Base-by-base conservation (phyloP, 352 stramenopile genomes). In the Globisporangium cederbergense region DNA sequence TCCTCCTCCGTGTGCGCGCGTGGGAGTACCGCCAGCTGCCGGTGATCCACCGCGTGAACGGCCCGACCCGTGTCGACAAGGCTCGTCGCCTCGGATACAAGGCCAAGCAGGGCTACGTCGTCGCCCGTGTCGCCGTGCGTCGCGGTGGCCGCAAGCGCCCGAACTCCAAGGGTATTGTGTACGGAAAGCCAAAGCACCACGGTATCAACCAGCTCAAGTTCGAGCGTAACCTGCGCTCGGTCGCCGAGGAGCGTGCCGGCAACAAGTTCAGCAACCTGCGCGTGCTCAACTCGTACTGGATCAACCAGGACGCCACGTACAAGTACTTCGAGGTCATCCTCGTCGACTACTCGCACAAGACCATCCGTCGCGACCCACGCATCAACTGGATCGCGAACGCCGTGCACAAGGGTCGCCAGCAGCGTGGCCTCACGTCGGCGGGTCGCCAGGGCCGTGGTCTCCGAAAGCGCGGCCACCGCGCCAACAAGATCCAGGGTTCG, bases 291-390 rank as follows among this genome's bases (percentile, higher is more conserved):
- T 99, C 97, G 65, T 99, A 99, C 93, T 99, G 98, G 98, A 88
- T 99, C 72, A 99, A 99, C 90, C 97, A 99, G 76, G 98, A 99
- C 80, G 97, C 97, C 38, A 99, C 97, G 70, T 99, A 99, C 97
- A 99, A 99, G 87, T 99, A 99, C 86, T 99, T 99, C 72, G 98
- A 99, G 90, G 88, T 99, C 71, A 99, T 99, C 82, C 77, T 99
- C 51, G 96, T 99, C 49, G 98, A 99, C 89, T 96, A 98, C 71
- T 90, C 85, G 71, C 97, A 99, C 90, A 95, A 91, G 74, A 92
- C 90, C 65, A 99, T 99, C 86, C 93, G 98, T 77, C 98, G 98
- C 69, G 98, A 99, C 81, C 87, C 98, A 56, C 96, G 96, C 75
- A 99, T 99, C 83, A 99, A 99, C 88, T 99, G 98, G 98, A 99